Conservation (phyloP, 2,329 filamentous ascomycete genomes). For the Coleophoma eucalyptorum region DNA sequence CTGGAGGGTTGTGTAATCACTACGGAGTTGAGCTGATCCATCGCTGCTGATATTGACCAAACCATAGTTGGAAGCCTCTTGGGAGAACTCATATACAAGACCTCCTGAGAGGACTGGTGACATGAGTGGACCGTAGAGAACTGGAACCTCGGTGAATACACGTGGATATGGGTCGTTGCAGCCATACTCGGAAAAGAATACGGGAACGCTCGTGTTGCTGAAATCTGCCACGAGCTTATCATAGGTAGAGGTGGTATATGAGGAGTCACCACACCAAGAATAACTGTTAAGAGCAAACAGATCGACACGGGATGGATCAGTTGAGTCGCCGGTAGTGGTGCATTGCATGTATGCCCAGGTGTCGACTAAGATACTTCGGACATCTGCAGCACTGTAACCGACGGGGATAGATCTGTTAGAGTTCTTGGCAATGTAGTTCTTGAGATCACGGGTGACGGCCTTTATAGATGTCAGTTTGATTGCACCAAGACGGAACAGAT, state of each 20-base stretch:
- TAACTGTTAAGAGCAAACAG: conserved; percentile 78
- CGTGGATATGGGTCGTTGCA: conserved; percentile 72
- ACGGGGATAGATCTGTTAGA: conserved; percentile 67
- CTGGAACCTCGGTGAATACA: conserved; percentile 69
- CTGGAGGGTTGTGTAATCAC: conserved; percentile 72
- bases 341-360: conserved; percentile 75
- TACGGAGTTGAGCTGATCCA: conserved; percentile 51
- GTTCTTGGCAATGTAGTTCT: conserved; percentile 74
- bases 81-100: conserved; percentile 76
- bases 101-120: conserved; percentile 66
- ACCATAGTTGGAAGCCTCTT: conserved; percentile 65
- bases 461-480: conserved; percentile 32
- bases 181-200: conserved; percentile 81
- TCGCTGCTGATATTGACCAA: conserved; percentile 60
- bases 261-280: conserved; percentile 67
- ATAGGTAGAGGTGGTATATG: conserved; percentile 60
- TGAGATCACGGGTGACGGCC: conserved; percentile 75
- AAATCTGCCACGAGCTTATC: conserved; percentile 62
- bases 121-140: conserved; percentile 72
- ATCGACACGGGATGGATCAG: conserved; percentile 63
- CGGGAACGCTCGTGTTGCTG: conserved; percentile 60
- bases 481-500: not conserved
- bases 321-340: conserved; percentile 45
- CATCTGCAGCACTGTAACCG: conserved; percentile 78
- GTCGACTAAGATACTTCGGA: conserved; percentile 68